Base-by-base conservation (phyloP, 108 stramenopile species). In the Nitzschia palea region DNA sequence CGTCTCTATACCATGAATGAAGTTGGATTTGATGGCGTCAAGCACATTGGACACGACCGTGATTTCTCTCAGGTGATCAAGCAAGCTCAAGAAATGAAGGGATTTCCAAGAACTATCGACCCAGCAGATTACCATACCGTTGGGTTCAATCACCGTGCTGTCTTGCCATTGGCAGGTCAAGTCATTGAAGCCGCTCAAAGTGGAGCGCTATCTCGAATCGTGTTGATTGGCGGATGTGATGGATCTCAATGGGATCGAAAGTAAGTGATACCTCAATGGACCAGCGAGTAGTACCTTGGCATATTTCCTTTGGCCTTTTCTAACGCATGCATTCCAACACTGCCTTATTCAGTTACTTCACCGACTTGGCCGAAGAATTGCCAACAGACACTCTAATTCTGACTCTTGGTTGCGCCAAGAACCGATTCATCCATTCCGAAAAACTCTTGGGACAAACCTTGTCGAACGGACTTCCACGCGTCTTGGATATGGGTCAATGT, bases 401-500 rank as follows among this genome's bases (percentile, higher is more conserved):
- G 31, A 93, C 91, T 29, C 45, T 93, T 27, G 91, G 91, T 55
- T 93, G 91, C 73, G 91, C 87, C 4, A 93, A 93, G 80, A 89
- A 88, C 59, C 85, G 91, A 2, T 53, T 88, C 50, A 76, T 86
- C 62, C 78, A 83, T 43, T 70, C 66, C 44, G 27, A 69, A 54
- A 83, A 87, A 59, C 71, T 90, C 8, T 51, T 78, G 28, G 68
- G 60, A 23, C 72, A 67, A 12, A 86, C 72, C 15, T 70, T 85
- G 22, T 69, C 74, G 33, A 91, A 84, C 65, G 89, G 87, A 14
- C 77, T 93, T 68, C 89, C 93, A 0, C 80, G 93, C 15, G 71
- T 94, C 1, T 64, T 94, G 42, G 93, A 94, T 73, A 88, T 91
- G 86, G 93, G 93, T 32, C 93, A 94, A 62, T 90, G 93, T 70